Percentiles rank a stretch among this genome's conserved stretches.
Evolutionary conservation across 129 eudicot genomes (phyloP).

Genomic region (Logfia minima): DNA sequence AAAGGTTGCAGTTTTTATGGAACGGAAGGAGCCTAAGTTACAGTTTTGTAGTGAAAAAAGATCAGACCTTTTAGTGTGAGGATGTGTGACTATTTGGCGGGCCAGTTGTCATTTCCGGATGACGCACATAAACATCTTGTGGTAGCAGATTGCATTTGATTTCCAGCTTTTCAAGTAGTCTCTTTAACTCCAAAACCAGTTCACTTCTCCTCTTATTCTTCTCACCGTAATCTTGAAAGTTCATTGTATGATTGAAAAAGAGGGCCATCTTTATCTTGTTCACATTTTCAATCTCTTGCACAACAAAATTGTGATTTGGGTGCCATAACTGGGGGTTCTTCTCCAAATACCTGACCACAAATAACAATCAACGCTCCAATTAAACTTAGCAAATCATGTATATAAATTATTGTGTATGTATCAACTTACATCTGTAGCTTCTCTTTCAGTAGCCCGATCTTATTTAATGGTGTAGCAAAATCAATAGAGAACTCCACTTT

Average conservation of each 20-base stretch:
- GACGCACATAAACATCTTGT: conserved; percentile 63
- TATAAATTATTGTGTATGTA: conserved; percentile 13
- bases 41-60: neutral
- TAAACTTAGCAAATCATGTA: neutral
- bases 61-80: conserved; percentile 20
- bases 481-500: conserved; percentile 69
- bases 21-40: neutral
- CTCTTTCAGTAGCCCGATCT: conserved; percentile 65
- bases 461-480: conserved; percentile 68
- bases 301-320: conserved; percentile 76
- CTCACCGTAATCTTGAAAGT: conserved; percentile 70
- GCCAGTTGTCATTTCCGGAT: conserved; percentile 23
- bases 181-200: conserved; percentile 73
- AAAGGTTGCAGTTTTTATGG: neutral
- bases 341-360: conserved; percentile 67
- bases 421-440: conserved; percentile 62
- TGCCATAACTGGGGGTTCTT: conserved; percentile 70
- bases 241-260: conserved; percentile 78
- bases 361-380: neutral
- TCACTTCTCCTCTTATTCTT: conserved; percentile 64
- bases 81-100: conserved; percentile 32
- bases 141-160: conserved; percentile 83
- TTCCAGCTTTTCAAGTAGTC: conserved; percentile 65
- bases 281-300: conserved; percentile 80
- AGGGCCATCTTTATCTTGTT: conserved; percentile 83